phyloP scores from a whole-genome alignment of 371 early-diverging fungal genomes.

The Apophysomyces elegans region DNA sequence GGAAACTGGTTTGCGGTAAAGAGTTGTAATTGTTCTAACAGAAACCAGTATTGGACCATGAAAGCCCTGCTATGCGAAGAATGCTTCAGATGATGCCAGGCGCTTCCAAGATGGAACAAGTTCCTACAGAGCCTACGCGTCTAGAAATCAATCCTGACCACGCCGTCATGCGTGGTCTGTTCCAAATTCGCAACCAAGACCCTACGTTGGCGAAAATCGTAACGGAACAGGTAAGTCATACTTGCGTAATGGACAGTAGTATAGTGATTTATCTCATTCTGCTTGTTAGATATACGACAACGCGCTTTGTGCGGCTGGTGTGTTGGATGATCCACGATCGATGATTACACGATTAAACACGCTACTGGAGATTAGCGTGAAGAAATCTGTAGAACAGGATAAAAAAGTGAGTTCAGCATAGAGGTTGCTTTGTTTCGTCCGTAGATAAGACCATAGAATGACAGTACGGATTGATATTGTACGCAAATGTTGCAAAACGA shows the following conservation, averaged over 20 bases:
- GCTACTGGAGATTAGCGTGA: conserved; percentile 63
- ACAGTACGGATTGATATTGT: no score
- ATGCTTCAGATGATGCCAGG: conserved; percentile 78
- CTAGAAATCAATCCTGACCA: conserved; percentile 91
- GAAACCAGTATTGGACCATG: conserved; percentile 71
- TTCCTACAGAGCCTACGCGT: conserved; percentile 56
- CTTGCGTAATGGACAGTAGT: background rate
- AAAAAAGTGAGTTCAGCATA: conserved; percentile 41
- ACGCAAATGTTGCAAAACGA: no score
- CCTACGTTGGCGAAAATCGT: conserved; percentile 71
- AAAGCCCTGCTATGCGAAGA: conserved; percentile 77
- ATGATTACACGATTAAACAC: conserved; percentile 78
- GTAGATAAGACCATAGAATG: no score
- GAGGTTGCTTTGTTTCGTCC: no score
- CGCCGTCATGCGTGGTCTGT: conserved; percentile 74
- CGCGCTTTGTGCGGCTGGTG: conserved; percentile 79
- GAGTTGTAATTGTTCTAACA: background rate
- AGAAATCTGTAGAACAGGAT: conserved; percentile 42
- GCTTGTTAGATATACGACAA: conserved; percentile 69
- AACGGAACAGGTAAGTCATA: conserved; percentile 51
- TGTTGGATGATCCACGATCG: conserved; percentile 77
- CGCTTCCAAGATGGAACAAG: conserved; percentile 63
- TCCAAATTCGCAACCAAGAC: conserved; percentile 58
- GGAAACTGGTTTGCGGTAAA: conserved; percentile 5
- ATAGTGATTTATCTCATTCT: background rate